Evolutionary conservation across 805 yeast genomes (phyloP).

Genomic region (Sugiyamaella mastotermitis): DNA sequence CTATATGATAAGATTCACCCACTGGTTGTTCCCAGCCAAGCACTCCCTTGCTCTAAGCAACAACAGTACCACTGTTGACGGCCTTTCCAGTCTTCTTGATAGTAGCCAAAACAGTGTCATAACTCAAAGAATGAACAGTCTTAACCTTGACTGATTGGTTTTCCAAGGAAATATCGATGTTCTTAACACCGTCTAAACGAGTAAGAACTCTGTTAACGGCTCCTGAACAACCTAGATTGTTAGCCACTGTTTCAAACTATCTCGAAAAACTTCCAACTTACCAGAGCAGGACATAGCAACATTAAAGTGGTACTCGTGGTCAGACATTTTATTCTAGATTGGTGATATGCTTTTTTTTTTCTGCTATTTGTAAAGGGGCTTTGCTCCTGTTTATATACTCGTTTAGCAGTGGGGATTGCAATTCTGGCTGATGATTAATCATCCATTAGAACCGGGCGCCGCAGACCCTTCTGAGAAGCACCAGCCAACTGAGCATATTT

Average conservation of each 20-base stretch:
- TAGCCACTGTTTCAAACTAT: neutral
- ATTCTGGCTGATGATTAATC: too few species aligned
- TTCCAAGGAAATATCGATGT: constrained; percentile 68
- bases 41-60: constrained; percentile 32
- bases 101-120: constrained; percentile 72
- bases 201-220: constrained; percentile 77
- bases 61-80: constrained; percentile 57
- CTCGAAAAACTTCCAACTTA: constrained; percentile 23
- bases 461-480: too few species aligned
- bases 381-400: too few species aligned
- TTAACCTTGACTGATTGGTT: constrained; percentile 76
- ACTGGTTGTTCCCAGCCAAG: too few species aligned
- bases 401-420: too few species aligned
- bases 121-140: constrained; percentile 48
- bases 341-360: too few species aligned
- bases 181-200: constrained; percentile 66
- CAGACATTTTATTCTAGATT: constrained; percentile 17
- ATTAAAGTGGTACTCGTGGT: constrained; percentile 66
- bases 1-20: too few species aligned
- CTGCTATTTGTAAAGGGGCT: too few species aligned
- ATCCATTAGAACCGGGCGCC: too few species aligned
- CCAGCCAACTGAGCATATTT: too few species aligned
- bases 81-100: constrained; percentile 90
- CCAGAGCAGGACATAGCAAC: constrained; percentile 82
- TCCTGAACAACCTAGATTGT: constrained; percentile 59